A percentile compares a stretch with the other conserved stretches of the same genome.
phyloP scores from a whole-genome alignment of 2,329 filamentous ascomycete genomes.

The Ceratocystis cubensis region DNA sequence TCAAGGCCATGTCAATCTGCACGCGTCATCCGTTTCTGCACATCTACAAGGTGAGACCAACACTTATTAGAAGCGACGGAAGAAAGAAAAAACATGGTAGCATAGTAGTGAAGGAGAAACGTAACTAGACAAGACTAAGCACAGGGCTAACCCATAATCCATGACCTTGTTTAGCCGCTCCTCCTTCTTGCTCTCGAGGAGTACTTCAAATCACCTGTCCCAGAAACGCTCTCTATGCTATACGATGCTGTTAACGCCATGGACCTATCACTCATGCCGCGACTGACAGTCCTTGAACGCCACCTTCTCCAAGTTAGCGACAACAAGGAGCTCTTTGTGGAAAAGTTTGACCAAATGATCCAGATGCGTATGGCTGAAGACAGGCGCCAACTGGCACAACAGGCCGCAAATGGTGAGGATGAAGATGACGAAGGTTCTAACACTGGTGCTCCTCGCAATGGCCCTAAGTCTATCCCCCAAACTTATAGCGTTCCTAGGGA shows the following conservation, averaged over 20 bases:
- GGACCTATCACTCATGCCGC: constrained; percentile 90
- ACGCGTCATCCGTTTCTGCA: constrained; percentile 94
- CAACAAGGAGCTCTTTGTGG: constrained; percentile 89
- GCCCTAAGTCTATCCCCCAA: constrained; percentile 32
- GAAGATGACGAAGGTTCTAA: constrained; percentile 28
- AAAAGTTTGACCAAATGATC: constrained; percentile 95
- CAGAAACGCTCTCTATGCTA: constrained; percentile 74
- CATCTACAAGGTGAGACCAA: constrained; percentile 73
- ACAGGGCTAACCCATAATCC: not conserved
- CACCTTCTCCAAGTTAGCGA: constrained; percentile 81
- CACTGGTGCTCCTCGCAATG: constrained; percentile 43
- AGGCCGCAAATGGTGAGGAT: constrained; percentile 31
- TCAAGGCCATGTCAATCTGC: constrained; percentile 98
- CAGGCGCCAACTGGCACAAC: constrained; percentile 31
- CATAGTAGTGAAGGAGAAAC: too few species aligned
- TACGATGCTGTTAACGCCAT: constrained; percentile 92
- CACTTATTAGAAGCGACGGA: too few species aligned
- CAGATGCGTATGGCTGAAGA: constrained; percentile 65
- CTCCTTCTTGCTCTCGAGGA: constrained; percentile 84
- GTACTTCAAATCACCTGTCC: constrained; percentile 84
- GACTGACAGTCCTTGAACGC: constrained; percentile 68
- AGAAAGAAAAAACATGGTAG: too few species aligned
- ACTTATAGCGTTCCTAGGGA: constrained; percentile 73
- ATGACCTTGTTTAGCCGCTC: constrained; percentile 50
- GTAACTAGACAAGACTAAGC: too few species aligned